Base-by-base conservation (phyloP, 2,329 filamentous ascomycete species). In the Malbranchea zuffiana region DNA sequence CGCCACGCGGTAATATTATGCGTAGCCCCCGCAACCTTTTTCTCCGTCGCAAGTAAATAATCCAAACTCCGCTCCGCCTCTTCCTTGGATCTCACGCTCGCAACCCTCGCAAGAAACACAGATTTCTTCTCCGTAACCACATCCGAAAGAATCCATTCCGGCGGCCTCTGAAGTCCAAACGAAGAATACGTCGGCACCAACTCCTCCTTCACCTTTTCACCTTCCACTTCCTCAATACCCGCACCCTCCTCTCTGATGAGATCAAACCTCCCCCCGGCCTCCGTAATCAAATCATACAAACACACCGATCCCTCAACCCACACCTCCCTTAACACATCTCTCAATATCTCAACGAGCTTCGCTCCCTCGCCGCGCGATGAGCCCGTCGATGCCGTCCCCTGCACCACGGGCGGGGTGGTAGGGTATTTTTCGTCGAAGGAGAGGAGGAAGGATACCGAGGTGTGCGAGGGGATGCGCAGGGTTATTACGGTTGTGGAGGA, bases 1-100 rank as follows among this genome's bases (percentile, higher is more conserved):
- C 90, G 75, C 83, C 86, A 96, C 1, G 88, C 88, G 13, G 81
- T 87, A 54, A 98, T 95, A 58, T 96, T 96, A 59, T 98, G 90
- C 42, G 88, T 86, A 3, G 90, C 90, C 31, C 72, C 67, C n/a
- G 85, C 79, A 23, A 85, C 79, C 48, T 82, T 85, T 61, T 82
- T 86, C 60, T 96, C 86, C 6, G 77, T 82, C 4, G 78, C 72
- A 5, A 95, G 69, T 1, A 98, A 70, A 56, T 92, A 78, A 28
- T 75, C 68, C 1, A 96, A 62, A 51, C 75, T 87, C 2, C 65
- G 60, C 40, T 75, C 74, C 2, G 87, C 88, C 57, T 90, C 74
- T 1, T 69, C 65, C 1, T 82, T 74, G 3, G 79, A 82, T 0
- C 69, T 64, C 1, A 93, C 84, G 2, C 61, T 62, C 0, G 82